Evolutionary conservation across 1,139 yeast species (phyloP).

Genomic region (Debaryomyces coudertii): DNA sequence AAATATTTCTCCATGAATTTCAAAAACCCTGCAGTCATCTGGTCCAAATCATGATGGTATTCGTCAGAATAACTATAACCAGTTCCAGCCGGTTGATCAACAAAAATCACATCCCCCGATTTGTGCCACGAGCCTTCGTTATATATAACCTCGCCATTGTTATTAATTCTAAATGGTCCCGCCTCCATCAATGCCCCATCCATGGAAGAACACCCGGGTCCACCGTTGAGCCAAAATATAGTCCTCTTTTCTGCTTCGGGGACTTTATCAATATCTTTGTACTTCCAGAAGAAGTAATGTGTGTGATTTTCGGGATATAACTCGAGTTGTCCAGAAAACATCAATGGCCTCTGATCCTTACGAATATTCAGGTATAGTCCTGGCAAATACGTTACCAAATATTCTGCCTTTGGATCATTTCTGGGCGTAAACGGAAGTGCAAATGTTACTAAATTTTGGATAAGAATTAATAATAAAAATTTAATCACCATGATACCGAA

Average conservation of each 20-base stretch:
- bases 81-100: constrained; percentile 95
- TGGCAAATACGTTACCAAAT: constrained; percentile 44
- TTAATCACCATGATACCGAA: constrained; percentile 9
- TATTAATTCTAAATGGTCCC: constrained; percentile 78
- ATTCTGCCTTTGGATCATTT: constrained; percentile 26
- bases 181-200: constrained; percentile 95
- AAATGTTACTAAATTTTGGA: constrained; percentile 11
- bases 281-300: constrained; percentile 83
- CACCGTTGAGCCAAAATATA: constrained; percentile 92
- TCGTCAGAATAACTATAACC: constrained; percentile 73
- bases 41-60: constrained; percentile 61
- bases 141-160: constrained; percentile 45
- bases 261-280: constrained; percentile 38
- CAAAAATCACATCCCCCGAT: constrained; percentile 74
- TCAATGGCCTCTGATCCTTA: constrained; percentile 44
- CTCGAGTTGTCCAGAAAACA: constrained; percentile 75
- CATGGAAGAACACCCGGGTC: constrained; percentile 97
- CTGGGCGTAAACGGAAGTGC: constrained; percentile 28
- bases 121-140: constrained; percentile 89
- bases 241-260: constrained; percentile 43
- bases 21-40: constrained; percentile 63
- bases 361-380: constrained; percentile 39
- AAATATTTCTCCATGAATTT: constrained; percentile 68
- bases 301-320: constrained; percentile 57
- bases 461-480: constrained; percentile 10